Base-by-base conservation (phyloP, 2,329 filamentous ascomycete genomes). In the Talaromyces sp. region DNA sequence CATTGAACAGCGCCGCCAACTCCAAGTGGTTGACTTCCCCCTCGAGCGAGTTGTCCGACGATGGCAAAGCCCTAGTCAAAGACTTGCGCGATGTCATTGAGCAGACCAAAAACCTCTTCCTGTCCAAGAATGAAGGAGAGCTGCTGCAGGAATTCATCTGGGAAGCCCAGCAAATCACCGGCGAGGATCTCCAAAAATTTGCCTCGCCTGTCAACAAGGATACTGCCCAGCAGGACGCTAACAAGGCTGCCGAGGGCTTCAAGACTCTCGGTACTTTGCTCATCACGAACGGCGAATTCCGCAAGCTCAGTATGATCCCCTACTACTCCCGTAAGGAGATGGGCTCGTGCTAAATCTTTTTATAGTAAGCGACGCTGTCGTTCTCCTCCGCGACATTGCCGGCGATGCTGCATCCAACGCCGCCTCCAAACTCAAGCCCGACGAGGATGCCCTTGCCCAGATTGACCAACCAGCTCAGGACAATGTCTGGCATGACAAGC, bases 61-160 rank as follows among this genome's bases (percentile, higher is more conserved):
- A 99, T 67, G 95, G 95, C 61, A 87, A 87, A 72, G 76, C 78
- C n/a, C 84, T 99, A 2, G 85, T 97, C 3, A 78, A 80, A 49
- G 93, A 98, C 67, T 78, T 95, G 60, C 86, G 86, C 63, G 82
- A 90, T 58, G 91, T 96, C 56, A 87, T 99, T 52, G 85, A 89
- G 69, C 85, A 95, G 73, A 89, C 93, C 61, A 96, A 97, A 81
- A 78, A 87, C 60, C 83, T 99, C 13, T 79, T 98, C 9, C 81
- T 99, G 27, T 89, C 89, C 78, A 99, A 98, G 84, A 99, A 99
- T 73, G 85, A 96, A 62, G 95, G 93, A 71, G 92, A 99, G 70
- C 79, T 98, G 61, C 80, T 99, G 21, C 95, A 99, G 73, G 93
- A 99, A 70, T 98, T 99, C 77, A 91, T 98, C 77, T 99, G 90